These are phyloP conservation scores for Coleophoma eucalyptorum DNA, from an alignment of 2,329 filamentous ascomycete genomes.

Conservation along the genomic window DNA sequence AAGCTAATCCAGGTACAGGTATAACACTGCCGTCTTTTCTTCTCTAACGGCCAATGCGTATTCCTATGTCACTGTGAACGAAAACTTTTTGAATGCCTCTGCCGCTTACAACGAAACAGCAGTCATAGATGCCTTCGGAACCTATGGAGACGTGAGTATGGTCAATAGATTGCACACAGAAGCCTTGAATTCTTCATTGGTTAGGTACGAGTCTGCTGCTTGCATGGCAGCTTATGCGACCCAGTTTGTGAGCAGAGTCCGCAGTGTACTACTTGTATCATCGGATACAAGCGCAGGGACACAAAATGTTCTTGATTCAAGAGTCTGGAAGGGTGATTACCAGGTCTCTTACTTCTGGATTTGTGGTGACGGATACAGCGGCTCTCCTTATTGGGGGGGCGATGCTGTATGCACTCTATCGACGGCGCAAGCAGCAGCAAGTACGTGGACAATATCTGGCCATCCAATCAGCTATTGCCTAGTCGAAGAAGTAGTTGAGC, in stretches of 20 bases:
- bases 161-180: constrained; percentile 1
- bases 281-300: background rate
- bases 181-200: background rate
- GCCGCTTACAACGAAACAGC: background rate
- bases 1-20: background rate
- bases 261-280: constrained; percentile 4
- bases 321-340: background rate
- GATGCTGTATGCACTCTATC: background rate
- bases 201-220: background rate
- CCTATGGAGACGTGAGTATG: background rate
- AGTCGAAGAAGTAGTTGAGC: constrained; percentile 1
- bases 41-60: constrained; percentile 6
- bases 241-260: constrained; percentile 4
- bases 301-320: too few species aligned
- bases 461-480: constrained; percentile 6
- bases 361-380: constrained; percentile 1
- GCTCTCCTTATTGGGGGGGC: background rate
- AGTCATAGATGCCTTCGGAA: background rate
- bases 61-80: background rate
- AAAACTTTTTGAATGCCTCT: constrained; percentile 1
- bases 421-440: background rate
- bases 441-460: background rate
- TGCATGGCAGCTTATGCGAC: constrained; percentile 1
- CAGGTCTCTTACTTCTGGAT: constrained; percentile 3
- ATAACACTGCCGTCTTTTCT: constrained; percentile 8